These are phyloP conservation scores for Neurospora sp. DNA, from an alignment of 495 filamentous ascomycete genomes.

Conservation along the genomic window DNA sequence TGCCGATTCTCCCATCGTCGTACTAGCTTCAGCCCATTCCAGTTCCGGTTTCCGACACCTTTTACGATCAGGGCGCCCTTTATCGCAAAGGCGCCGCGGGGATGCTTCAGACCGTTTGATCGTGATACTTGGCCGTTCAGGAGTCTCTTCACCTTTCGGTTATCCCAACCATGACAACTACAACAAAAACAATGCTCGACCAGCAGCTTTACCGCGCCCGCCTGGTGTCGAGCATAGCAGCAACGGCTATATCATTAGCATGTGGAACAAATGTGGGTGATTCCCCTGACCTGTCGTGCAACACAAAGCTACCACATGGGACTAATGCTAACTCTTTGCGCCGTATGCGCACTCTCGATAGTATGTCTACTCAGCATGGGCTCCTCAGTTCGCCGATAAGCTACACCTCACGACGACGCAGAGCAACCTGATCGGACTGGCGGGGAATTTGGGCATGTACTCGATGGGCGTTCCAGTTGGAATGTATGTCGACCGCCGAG, in stretches of 20 bases:
- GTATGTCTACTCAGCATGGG: slow-evolving; percentile 99
- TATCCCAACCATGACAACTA: background rate
- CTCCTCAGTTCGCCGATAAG: slow-evolving; percentile 80
- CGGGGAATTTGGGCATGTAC: slow-evolving; percentile 97
- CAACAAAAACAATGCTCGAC: slow-evolving; percentile 18
- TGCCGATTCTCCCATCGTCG: background rate
- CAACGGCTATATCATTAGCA: slow-evolving; percentile 74
- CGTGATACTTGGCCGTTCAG: background rate
- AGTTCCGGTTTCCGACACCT: background rate
- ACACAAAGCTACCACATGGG: background rate
- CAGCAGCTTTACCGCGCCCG: slow-evolving; percentile 42
- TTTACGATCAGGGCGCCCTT: background rate
- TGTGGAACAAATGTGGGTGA: slow-evolving; percentile 78
- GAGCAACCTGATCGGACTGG: slow-evolving; percentile 78
- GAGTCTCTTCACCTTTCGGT: background rate
- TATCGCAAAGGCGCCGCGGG: background rate
- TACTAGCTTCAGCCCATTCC: background rate
- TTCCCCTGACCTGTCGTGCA: background rate
- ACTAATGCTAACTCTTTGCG: background rate
- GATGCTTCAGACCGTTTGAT: background rate
- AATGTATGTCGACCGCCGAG: slow-evolving; percentile 73
- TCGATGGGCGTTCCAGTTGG: slow-evolving; percentile 82
- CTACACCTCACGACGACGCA: slow-evolving; percentile 82
- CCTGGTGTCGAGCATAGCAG: slow-evolving; percentile 72
- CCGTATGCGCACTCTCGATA: slow-evolving; percentile 24